Conservation (phyloP, 2,329 filamentous ascomycete species). For the Apiospora marii region DNA sequence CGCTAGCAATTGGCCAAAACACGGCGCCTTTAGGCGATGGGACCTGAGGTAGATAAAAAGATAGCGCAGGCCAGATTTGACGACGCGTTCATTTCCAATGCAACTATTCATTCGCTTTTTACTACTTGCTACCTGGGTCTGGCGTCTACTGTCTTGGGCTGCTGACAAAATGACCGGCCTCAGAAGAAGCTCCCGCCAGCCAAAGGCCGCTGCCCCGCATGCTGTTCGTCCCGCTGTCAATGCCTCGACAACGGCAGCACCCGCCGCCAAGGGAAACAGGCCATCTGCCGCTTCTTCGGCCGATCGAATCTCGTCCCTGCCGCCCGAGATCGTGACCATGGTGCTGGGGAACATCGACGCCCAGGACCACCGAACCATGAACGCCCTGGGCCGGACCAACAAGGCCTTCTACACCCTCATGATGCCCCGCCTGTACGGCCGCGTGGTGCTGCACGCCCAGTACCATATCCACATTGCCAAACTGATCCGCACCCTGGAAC, state of each 20-base stretch:
- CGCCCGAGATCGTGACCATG: slow-evolving; percentile 26
- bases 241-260: not conserved
- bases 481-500: not conserved
- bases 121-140: not conserved
- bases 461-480: slow-evolving; percentile 25
- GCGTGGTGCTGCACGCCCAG: slow-evolving; percentile 16
- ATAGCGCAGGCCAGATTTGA: not conserved
- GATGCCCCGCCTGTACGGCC: not conserved
- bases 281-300: not conserved
- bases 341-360: slow-evolving; percentile 19
- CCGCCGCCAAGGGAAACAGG: not conserved
- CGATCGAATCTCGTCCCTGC: not conserved
- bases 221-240: not conserved
- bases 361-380: not conserved
- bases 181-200: not conserved
- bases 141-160: not conserved
- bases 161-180: not conserved
- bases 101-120: not conserved
- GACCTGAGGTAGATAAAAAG: not conserved
- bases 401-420: not conserved
- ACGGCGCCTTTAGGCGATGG: not conserved
- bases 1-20: not conserved
- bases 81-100: not conserved
- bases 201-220: not conserved
- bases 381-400: not conserved